Conservation (phyloP, 73 alveolate species). For the Effrenium voratum region DNA sequence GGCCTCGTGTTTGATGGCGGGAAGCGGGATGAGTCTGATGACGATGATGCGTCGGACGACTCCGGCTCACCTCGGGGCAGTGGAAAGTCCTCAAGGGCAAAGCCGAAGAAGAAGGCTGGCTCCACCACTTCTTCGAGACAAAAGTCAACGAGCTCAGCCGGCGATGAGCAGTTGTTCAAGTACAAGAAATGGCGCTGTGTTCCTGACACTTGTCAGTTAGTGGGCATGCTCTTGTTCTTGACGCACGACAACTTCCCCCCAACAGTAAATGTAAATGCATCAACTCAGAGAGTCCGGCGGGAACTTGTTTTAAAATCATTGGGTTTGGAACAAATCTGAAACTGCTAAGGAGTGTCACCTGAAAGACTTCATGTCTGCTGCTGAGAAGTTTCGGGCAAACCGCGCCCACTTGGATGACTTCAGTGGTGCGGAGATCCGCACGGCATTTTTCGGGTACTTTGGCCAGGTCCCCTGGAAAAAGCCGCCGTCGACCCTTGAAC, state of each 20-base stretch:
- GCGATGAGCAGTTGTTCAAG: background rate
- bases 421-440: background rate
- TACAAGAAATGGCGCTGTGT: background rate
- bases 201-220: background rate
- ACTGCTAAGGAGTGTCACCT: slow-evolving; percentile 6
- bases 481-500: background rate
- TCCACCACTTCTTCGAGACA: too few species aligned
- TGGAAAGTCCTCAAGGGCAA: too few species aligned
- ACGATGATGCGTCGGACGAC: too few species aligned
- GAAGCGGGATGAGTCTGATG: too few species aligned
- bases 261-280: background rate
- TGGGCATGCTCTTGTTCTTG: background rate
- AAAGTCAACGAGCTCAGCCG: too few species aligned
- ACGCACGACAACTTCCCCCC: background rate
- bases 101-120: too few species aligned
- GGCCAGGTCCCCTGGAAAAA: background rate
- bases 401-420: background rate
- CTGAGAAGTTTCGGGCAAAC: background rate
- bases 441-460: slow-evolving; percentile 16
- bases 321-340: background rate
- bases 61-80: too few species aligned
- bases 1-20: too few species aligned
- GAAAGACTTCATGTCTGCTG: background rate
- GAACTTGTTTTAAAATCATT: background rate
- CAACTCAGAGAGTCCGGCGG: background rate